A percentile compares a stretch with the other conserved stretches of the same genome.
These are phyloP conservation scores for Trichoderma aggressivum DNA, from an alignment of 2,329 filamentous ascomycete species.

Conservation along the genomic window DNA sequence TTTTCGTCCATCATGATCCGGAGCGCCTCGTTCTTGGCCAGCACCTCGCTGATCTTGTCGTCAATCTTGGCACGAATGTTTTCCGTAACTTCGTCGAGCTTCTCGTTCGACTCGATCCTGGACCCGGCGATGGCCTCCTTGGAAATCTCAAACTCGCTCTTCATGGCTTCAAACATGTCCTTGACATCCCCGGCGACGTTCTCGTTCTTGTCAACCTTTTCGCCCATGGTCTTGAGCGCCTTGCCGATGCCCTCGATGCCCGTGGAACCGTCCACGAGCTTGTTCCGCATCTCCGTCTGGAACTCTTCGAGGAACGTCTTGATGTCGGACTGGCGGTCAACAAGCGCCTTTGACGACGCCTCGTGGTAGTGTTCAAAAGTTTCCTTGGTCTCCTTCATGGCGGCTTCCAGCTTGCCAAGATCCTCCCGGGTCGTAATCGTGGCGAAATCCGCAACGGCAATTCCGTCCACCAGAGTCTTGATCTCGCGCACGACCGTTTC, in stretches of 20 bases:
- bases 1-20: conserved; percentile 72
- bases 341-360: conserved; percentile 72
- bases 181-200: conserved; percentile 61
- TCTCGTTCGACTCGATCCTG: conserved; percentile 81
- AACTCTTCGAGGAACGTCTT: conserved; percentile 75
- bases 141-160: conserved; percentile 82
- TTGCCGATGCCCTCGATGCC: conserved; percentile 72
- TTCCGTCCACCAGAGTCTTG: conserved; percentile 71
- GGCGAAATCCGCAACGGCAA: conserved; percentile 68
- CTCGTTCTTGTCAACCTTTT: conserved; percentile 57
- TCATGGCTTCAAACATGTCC: conserved; percentile 71
- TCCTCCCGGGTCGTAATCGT: conserved; percentile 74
- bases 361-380: conserved; percentile 65
- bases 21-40: conserved; percentile 85
- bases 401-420: conserved; percentile 57
- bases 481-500: conserved; percentile 81
- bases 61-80: conserved; percentile 55
- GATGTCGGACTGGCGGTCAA: conserved; percentile 77
- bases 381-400: conserved; percentile 70
- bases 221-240: conserved; percentile 63
- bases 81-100: conserved; percentile 59
- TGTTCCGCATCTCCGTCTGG: conserved; percentile 70
- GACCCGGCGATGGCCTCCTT: conserved; percentile 74
- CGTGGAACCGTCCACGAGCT: conserved; percentile 70
- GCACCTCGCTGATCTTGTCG: conserved; percentile 69